phyloP scores from a whole-genome alignment of 2,329 filamentous ascomycete genomes.

The Venturia carpophila region DNA sequence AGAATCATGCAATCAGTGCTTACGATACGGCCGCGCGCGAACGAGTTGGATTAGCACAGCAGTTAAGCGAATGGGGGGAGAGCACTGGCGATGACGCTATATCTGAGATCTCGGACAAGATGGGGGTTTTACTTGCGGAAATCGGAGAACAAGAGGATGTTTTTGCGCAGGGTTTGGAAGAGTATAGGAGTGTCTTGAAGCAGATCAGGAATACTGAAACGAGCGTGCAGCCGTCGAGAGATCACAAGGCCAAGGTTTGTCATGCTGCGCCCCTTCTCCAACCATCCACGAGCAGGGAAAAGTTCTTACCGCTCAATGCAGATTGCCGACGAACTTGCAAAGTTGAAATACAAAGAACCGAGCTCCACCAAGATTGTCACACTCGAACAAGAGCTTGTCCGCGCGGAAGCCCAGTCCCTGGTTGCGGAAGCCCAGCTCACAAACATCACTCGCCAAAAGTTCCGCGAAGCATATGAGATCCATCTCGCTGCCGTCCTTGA shows the following conservation, averaged over 20 bases:
- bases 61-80: conserved; percentile 96
- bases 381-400: conserved; percentile 91
- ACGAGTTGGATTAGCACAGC: conserved; percentile 73
- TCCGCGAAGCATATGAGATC: conserved; percentile 87
- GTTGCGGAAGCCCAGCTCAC: conserved; percentile 95
- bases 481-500: conserved; percentile 90
- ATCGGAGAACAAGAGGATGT: conserved; percentile 88
- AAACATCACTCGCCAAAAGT: conserved; percentile 90
- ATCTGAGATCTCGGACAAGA: conserved; percentile 88
- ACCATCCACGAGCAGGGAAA: not conserved
- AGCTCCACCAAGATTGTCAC: conserved; percentile 71
- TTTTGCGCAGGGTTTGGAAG: conserved; percentile 81
- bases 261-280: not conserved
- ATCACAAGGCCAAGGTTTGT: conserved; percentile 65
- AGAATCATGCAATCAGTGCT: conserved; percentile 78
- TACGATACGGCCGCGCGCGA: conserved; percentile 82
- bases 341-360: conserved; percentile 86
- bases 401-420: conserved; percentile 89
- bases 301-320: conserved; percentile 21
- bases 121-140: conserved; percentile 85
- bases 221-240: conserved; percentile 86
- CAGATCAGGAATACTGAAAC: conserved; percentile 91
- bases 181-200: conserved; percentile 75
- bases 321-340: conserved; percentile 86
- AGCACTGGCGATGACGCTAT: conserved; percentile 79